Base-by-base conservation (phyloP, 257 asterid species). In the Lycium barbarum region DNA sequence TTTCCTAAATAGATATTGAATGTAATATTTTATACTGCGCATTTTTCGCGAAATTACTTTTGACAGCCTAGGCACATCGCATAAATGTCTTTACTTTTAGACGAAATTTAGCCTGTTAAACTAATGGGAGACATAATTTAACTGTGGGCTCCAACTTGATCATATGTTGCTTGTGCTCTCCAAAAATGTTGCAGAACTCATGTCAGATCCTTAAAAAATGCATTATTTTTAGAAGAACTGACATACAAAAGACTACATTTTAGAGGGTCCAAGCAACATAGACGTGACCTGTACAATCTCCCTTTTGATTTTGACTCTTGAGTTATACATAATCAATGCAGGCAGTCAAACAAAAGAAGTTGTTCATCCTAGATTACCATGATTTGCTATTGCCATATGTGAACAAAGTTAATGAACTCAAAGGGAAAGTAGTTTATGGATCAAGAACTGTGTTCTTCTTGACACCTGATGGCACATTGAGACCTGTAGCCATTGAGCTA, bases 401-500 rank as follows among this genome's bases (percentile, higher is more conserved):
- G 70, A 79, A 91, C 83, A 91, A 88, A 86, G 96, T 95, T 26
- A 91, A 97, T 82, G 84, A 84, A 86, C 86, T 87, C 2, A 22
- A 89, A 36, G 96, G 93, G 59, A 93, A 91, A 17, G 92, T 92
- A 49, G 85, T 94, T 0, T 94, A 95, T 53, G 99, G 94, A 71
- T 95, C 99, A 6, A 90, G 99, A 90, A 87, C 96, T 1, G 10
- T 95, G 49, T 94, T 95, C 88, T 91, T 86, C 89, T 86, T 94
- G 87, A 88, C 84, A 26, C 90, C 91, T 17, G 12, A 45, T 7
- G 87, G 90, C 79, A 87, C 92, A 1, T 86, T 95, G 88, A 88
- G 88, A 92, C 94, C 98, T 9, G 2, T 95, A 40, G 95, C 93
- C 9, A 93, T 95, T 62, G 99, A 95, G 93, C 86, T 95, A 54